Evolutionary conservation across 169 alveolate species (phyloP).

Genomic region (Blepharisma undulans): DNA sequence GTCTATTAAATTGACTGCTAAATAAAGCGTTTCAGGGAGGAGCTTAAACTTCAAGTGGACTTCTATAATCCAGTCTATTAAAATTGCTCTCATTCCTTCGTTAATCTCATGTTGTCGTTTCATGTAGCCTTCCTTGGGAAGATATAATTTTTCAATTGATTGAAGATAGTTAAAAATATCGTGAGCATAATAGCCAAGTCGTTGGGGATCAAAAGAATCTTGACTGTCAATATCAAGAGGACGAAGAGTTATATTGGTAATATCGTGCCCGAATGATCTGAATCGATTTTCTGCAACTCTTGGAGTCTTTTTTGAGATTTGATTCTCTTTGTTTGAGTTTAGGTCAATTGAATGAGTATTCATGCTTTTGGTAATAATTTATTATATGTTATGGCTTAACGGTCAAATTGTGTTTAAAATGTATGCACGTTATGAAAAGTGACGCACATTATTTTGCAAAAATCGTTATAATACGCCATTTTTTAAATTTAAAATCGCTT

Average conservation of each 20-base stretch:
- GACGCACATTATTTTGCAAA: neutral
- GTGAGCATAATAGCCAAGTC: slow-evolving; percentile 50
- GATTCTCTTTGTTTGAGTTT: neutral
- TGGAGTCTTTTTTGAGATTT: neutral
- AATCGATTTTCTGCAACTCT: neutral
- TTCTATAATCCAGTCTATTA: slow-evolving; percentile 81
- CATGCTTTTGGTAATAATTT: neutral
- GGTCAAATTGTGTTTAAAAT: neutral
- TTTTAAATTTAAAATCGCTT: neutral
- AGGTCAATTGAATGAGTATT: neutral
- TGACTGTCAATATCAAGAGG: neutral
- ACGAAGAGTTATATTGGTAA: neutral
- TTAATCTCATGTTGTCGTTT: slow-evolving; percentile 66
- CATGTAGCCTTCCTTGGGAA: neutral
- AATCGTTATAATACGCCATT: neutral
- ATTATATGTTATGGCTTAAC: neutral
- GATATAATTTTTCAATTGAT: slow-evolving; percentile 29
- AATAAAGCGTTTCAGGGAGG: slow-evolving; percentile 79
- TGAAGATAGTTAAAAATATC: slow-evolving; percentile 50
- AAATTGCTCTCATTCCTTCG: slow-evolving; percentile 80
- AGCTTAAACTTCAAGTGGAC: slow-evolving; percentile 83
- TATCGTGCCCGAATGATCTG: slow-evolving; percentile 6
- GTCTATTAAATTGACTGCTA: slow-evolving; percentile 82
- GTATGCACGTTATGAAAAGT: neutral
- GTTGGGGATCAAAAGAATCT: slow-evolving; percentile 50